A percentile compares a stretch with the other conserved stretches of the same genome.
Evolutionary conservation across 805 yeast species (phyloP).

Genomic region (Sugiyamaella mastotermitis): DNA sequence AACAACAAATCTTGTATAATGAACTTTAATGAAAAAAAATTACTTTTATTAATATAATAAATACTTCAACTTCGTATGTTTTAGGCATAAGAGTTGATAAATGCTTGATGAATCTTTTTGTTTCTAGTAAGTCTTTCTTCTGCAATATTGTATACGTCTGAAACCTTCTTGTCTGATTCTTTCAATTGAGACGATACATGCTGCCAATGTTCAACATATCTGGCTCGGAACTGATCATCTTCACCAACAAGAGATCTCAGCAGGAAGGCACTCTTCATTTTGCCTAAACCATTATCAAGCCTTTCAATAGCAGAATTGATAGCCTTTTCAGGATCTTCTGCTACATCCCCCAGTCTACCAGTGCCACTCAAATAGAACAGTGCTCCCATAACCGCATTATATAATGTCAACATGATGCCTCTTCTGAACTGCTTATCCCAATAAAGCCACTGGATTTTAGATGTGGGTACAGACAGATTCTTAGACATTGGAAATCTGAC

Average conservation of each 20-base stretch:
- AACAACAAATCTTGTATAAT: no score
- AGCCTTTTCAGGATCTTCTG: conserved; percentile 11
- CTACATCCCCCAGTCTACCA: conserved; percentile 12
- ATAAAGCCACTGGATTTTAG: conserved; percentile 16
- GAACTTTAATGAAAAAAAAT: no score
- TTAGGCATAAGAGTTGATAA: no score
- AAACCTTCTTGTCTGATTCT: no score
- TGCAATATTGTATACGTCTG: no score
- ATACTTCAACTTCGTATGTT: no score
- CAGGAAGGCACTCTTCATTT: conserved; percentile 6
- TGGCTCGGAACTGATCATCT: conserved; percentile 10
- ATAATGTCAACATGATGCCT: conserved; percentile 9
- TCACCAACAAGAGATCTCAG: conserved; percentile 12
- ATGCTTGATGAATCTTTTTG: no score
- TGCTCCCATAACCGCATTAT: conserved; percentile 9
- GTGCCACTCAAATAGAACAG: conserved; percentile 14
- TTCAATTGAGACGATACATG: no score
- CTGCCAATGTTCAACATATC: conserved; percentile 6
- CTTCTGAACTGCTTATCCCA: conserved; percentile 15
- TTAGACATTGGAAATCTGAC: conserved; percentile 6
- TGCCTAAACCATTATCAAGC: conserved; percentile 8
- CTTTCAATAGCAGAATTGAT: conserved; percentile 6
- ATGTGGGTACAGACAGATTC: conserved; percentile 9
- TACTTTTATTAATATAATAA: no score
- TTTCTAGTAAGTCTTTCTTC: no score